Evolutionary conservation across 1,284 basidiomycete genomes (phyloP), one percentile per base, ranked within the genome.

Genomic region (Cutaneotrichosporon spelunceum): DNA sequence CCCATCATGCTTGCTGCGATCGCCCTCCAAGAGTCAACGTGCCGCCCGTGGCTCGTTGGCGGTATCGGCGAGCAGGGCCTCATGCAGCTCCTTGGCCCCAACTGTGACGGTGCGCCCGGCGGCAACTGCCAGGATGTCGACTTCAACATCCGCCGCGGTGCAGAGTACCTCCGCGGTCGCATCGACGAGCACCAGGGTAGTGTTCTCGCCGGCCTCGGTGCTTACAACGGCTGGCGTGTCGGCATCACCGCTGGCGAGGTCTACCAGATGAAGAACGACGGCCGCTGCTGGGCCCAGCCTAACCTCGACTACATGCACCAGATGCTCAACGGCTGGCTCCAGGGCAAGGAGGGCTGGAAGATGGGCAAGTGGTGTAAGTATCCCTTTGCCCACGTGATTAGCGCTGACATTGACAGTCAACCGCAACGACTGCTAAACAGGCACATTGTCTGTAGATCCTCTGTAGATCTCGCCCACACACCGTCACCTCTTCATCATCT

Each of bases 11-110:
- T 93, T 49, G 90, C 91, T 4, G 84, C 90, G 0, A 88, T 94
- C 66, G 90, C 91, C 36, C 88, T 94, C 86, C 87, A 88, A 75
- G 88, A 89, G 77, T 86, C 85, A 47, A 80, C 83, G 52, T 94
- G 92, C 19, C 24, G 16, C 21, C 48, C 27, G 1, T 27, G 26
- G 24, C 13, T 50, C 8, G 26, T 29, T 14, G 48, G 48, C 21
- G 48, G 48, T 19, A 50, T 82, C 11, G 89, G 90, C 57, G 91
- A 93, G 74, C 86, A 88, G 68, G 92, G 91, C 48, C 66, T 84
- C 59, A 93, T 93, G 90, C 91, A 94, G 78, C 83, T 93, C 69
- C 88, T 88, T 16, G 74, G 80, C 52, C 88, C 89, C 68, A 93
- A 93, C 78, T 94, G 91, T 70, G 82, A 75, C 50, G 84, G 81